Evolutionary conservation across 202 grass and related monocot species (phyloP).

Genomic region (Musa balbisiana): DNA sequence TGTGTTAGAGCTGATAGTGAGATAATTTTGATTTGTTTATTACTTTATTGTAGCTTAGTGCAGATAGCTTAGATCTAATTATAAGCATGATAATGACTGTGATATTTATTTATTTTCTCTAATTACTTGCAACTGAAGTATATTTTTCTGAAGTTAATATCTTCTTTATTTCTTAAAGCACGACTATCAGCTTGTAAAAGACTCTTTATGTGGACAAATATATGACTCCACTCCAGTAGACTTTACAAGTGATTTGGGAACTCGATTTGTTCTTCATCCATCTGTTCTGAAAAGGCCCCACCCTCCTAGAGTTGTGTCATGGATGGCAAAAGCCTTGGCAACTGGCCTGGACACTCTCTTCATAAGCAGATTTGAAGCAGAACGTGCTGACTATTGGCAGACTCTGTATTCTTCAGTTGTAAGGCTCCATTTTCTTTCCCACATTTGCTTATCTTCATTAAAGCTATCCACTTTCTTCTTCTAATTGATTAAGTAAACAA

Average conservation of each 20-base stretch:
- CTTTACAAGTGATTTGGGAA: constrained; percentile 85
- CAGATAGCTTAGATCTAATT: no score
- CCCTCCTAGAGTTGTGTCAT: constrained; percentile 75
- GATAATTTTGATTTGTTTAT: background rate
- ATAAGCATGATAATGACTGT: no score
- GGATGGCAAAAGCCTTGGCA: constrained; percentile 59
- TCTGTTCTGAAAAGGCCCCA: constrained; percentile 71
- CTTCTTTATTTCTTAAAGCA: constrained; percentile 34
- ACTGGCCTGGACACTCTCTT: constrained; percentile 70
- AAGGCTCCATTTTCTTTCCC: constrained; percentile 31
- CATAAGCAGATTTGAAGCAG: constrained; percentile 79
- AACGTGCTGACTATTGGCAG: constrained; percentile 82
- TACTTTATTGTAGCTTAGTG: no score
- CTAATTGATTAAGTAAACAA: constrained; percentile 1
- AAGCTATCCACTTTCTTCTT: background rate
- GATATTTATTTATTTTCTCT: background rate
- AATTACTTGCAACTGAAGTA: background rate
- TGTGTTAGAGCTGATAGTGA: background rate
- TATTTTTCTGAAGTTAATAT: background rate
- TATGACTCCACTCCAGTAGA: constrained; percentile 86
- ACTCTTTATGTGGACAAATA: constrained; percentile 76
- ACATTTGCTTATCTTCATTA: background rate
- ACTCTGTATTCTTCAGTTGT: constrained; percentile 83
- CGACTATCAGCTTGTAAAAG: constrained; percentile 73
- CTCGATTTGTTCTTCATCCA: constrained; percentile 82